Base-by-base conservation (phyloP, 1,284 basidiomycete species). In the Papiliotrema flavescens region DNA sequence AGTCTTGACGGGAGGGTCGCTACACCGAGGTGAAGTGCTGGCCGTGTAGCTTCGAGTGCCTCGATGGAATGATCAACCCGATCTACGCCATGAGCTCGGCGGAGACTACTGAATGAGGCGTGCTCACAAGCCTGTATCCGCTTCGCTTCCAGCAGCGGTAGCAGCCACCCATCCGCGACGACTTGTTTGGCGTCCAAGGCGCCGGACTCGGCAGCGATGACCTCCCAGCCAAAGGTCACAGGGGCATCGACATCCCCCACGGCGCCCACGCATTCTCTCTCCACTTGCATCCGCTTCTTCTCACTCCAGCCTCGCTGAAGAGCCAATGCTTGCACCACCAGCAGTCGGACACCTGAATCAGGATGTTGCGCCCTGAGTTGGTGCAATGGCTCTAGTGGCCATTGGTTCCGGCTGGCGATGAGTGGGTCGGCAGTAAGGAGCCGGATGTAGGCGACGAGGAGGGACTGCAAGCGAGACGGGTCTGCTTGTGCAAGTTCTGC, bases 271-370 rank as follows among this genome's bases (percentile, higher is more conserved):
- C 83, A 72, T 47, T 82, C 73, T 37, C 73, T 73, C 70, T 90
- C 88, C 62, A 89, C 70, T 53, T 81, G 81, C 35, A 83, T 81
- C 26, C 89, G 81, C 58, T 87, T 85, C 0, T 75, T 80, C 73
- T 94, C 91, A 37, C 83, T 82, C 85, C 92, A 89, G 1, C 84
- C 82, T 49, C 80, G 82, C 64, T 90, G 86, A 49, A 86, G 71
- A 0, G 87, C 82, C 69, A 90, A 88, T 62, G 88, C 88, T 22
- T 84, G 81, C 41, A 92, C 84, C 7, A 90, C 85, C 19, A 94
- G 77, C 36, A 88, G 79, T 17, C 83, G 82, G 9, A 85, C 82
- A 0, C 83, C 87, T 37, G 74, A 65, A 67, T 92, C 85, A 3
- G 84, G 75, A 64, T 84, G 80, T 19, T 81, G 75, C 1, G 58